A percentile compares a stretch with the other conserved stretches of the same genome.
Conservation (phyloP, 2,329 filamentous ascomycete species). For the Trichoderma asperellum region DNA sequence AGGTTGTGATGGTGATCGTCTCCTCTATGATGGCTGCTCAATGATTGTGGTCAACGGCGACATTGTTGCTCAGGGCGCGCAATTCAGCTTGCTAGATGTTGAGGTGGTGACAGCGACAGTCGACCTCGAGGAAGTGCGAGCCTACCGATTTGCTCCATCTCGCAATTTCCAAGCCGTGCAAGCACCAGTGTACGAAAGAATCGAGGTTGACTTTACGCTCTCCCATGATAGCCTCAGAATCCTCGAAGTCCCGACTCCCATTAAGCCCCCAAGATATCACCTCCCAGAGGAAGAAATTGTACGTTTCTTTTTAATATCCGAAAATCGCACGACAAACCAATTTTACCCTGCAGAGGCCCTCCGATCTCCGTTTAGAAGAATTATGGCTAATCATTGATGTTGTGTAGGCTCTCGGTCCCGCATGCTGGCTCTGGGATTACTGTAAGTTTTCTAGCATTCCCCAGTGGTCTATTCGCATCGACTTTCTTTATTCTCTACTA, state of each 20-base stretch:
- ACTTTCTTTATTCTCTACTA: not conserved
- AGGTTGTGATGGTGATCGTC: conserved; percentile 8
- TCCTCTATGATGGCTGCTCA: conserved; percentile 55
- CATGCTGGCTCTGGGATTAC: conserved; percentile 70
- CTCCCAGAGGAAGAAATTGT: conserved; percentile 67
- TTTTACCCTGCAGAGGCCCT: not conserved
- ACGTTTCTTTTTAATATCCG: not conserved
- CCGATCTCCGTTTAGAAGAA: not conserved
- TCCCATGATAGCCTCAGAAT: conserved; percentile 36
- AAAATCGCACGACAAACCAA: not conserved
- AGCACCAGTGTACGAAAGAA: conserved; percentile 30
- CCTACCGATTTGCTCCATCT: conserved; percentile 14
- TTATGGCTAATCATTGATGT: not conserved
- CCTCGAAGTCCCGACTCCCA: conserved; percentile 28
- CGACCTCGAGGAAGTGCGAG: conserved; percentile 71
- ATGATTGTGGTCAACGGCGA: conserved; percentile 54
- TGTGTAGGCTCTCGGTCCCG: conserved; percentile 56
- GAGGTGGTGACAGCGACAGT: conserved; percentile 69
- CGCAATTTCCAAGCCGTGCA: conserved; percentile 30
- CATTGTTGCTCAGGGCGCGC: conserved; percentile 64
- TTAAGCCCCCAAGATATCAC: conserved; percentile 49
- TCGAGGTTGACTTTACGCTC: conserved; percentile 28
- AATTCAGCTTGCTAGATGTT: conserved; percentile 67
- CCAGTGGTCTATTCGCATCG: not conserved
- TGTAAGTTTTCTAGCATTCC: conserved; percentile 38